Percentiles rank a stretch among this genome's conserved stretches.
These are phyloP conservation scores for Moelleriella libera DNA, from an alignment of 2,329 filamentous ascomycete genomes.

Conservation along the genomic window DNA sequence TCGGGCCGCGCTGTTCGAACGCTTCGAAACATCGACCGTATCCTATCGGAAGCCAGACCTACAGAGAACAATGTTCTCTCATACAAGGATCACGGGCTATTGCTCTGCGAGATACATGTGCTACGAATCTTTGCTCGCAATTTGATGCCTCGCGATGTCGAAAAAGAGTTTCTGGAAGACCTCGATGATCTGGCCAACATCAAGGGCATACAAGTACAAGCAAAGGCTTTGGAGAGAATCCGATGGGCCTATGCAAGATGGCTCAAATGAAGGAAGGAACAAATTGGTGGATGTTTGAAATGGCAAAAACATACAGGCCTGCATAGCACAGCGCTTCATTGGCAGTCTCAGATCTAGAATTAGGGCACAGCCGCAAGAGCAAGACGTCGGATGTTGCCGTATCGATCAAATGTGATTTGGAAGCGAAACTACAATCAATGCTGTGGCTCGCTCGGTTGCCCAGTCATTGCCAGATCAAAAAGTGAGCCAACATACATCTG, in stretches of 20 bases:
- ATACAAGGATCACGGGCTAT: constrained; percentile 83
- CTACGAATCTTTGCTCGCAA: constrained; percentile 47
- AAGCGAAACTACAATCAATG: no score
- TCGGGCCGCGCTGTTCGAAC: constrained; percentile 62
- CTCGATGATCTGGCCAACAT: constrained; percentile 75
- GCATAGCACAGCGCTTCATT: no score
- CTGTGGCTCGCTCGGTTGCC: no score
- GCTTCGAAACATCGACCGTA: constrained; percentile 77
- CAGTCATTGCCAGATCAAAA: no score
- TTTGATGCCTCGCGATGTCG: constrained; percentile 59
- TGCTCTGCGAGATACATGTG: constrained; percentile 81
- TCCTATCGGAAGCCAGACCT: constrained; percentile 53
- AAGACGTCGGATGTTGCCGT: no score
- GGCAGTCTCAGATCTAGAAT: no score
- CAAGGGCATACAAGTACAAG: constrained; percentile 64
- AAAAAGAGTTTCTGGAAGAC: constrained; percentile 79
- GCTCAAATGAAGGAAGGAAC: constrained; percentile 27
- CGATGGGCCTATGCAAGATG: constrained; percentile 82
- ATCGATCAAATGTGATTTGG: no score
- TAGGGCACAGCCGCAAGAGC: no score
- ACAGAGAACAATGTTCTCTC: constrained; percentile 62
- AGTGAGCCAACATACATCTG: no score
- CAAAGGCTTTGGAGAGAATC: constrained; percentile 67
- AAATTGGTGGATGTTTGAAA: neutral
- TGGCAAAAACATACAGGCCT: no score